Evolutionary conservation across 2,329 filamentous ascomycete genomes (phyloP).

Genomic region (Nakataea oryzae): DNA sequence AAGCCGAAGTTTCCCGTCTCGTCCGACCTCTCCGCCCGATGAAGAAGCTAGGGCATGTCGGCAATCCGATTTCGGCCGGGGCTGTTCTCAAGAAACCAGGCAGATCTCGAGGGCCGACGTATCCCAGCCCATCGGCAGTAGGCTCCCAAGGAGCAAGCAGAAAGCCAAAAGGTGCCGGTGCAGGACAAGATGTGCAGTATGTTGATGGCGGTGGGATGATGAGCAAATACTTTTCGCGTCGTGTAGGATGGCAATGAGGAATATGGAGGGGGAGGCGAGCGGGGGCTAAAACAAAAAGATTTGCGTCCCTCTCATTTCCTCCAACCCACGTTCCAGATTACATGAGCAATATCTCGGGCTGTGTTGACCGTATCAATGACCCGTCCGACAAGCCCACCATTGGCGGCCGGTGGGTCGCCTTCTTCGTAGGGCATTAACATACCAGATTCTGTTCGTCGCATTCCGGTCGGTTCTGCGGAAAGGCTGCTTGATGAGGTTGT

Average conservation of each 20-base stretch:
- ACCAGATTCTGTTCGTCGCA: slow-evolving; percentile 71
- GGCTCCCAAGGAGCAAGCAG: not conserved
- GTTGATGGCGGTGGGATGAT: not conserved
- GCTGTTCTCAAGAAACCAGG: not conserved
- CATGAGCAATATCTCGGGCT: slow-evolving; percentile 58
- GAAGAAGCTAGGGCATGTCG: not conserved
- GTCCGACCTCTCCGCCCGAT: not conserved
- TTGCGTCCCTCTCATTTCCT: slow-evolving; percentile 27
- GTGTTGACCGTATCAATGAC: slow-evolving; percentile 75
- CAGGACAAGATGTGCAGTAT: not conserved
- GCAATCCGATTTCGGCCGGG: not conserved
- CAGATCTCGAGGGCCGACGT: not conserved
- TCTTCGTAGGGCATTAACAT: slow-evolving; percentile 89
- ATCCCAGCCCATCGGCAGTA: not conserved
- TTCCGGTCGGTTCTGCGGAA: slow-evolving; percentile 44
- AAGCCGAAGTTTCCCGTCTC: not conserved
- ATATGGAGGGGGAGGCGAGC: not conserved
- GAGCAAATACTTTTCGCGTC: not conserved
- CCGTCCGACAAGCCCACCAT: slow-evolving; percentile 60
- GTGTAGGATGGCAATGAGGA: not conserved
- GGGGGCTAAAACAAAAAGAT: not conserved
- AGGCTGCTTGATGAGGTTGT: slow-evolving; percentile 38
- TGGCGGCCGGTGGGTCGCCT: slow-evolving; percentile 47
- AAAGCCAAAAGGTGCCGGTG: not conserved
- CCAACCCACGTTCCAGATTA: slow-evolving; percentile 64